Base-by-base conservation (phyloP, 495 filamentous ascomycete species). In the Usnea hakonensis region DNA sequence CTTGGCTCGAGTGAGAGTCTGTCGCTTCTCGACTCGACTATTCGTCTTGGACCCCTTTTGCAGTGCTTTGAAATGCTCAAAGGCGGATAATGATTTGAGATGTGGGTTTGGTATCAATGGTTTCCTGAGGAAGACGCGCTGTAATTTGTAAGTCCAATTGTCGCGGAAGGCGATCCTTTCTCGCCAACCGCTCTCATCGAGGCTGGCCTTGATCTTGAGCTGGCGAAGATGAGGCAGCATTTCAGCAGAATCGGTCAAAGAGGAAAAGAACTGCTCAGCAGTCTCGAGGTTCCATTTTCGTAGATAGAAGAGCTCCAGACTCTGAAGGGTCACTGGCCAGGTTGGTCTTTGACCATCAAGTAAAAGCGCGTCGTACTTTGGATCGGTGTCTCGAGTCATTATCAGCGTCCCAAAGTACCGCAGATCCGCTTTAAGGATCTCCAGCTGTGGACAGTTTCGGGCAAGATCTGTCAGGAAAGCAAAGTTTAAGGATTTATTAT, bases 401-500 rank as follows among this genome's bases (percentile, higher is more conserved):
- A 60, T 40, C 26, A 79, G 77, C n/a, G 69, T 67, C 61, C 80
- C 83, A 69, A 80, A 82, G 60, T 88, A 90, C 14, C 83, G 85
- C 21, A 94, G 74, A 63, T 95, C 88, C 79, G 91, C 83, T 54
- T 80, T 81, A 30, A 96, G 77, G 8, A 76, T 76, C 68, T 86
- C 74, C n/a, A 96, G 77, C 3, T 78, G 79, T 1, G 86, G 86
- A 66, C 90, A 95, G 13, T 81, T 76, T 11, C 69, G 63, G 8
- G 77, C 83, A 17, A 96, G 74, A 55, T 76, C 62, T 5, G 80
- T 76, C 23, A 91, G 74, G 68, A 94, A 95, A 4, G 80, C 79
- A 32, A 96, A 70, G 65, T 81, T 85, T n/a, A 96, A 75, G 21
- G 85, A 81, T 54, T 86, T 84, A 68, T 93, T 93, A 71, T 95